Evolutionary conservation across 225 moss, liverwort and hornwort species (phyloP), one percentile per base, ranked within the genome.

Genomic region (Sphagnum tenellum): DNA sequence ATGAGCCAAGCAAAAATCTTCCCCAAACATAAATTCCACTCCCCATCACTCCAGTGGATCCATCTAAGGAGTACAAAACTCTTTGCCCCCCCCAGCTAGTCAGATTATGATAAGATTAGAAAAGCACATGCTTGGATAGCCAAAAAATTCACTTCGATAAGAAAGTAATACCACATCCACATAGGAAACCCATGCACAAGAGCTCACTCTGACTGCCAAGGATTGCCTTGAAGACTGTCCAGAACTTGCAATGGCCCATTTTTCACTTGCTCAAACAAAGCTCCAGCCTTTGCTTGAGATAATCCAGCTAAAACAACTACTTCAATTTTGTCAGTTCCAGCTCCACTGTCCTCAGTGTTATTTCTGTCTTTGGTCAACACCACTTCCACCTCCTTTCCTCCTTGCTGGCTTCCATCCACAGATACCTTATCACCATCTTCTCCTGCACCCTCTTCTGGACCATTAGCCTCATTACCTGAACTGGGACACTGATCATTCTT

Each of bases 161-260:
- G 29, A 29, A 29, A 29, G 29, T 29, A 29, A 29, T 0, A 29
- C 29, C 29, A 29, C 29, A 29, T 29, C 29, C 29, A 29, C 29
- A 29, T 29, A 29, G 29, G 29, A 29, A 29, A 29, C 29, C 29
- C 29, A 29, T 29, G 3, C 55, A 53, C 51, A 61, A 60, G 51
- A 64, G 73, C 65, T 73, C 76, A 82, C 82, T 70, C 66, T 50
- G 71, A 71, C 67, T 60, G 12, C 52, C 53, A 61, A 49, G 75
- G 29, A 29, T 29, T 29, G 29, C 29, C 29, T 29, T 29, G 29
- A 29, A 29, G 65, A 64, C 59, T 54, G 45, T 73, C 73, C 66
- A 68, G 68, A n/a, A 49, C 71, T 59, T 60, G 65, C 62, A 60
- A 12, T 68, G 56, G 72, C 6, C 73, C 70, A 57, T 55, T 69